Conservation (phyloP, 345 rosid species). For the Aquilaria yunnanensis region DNA sequence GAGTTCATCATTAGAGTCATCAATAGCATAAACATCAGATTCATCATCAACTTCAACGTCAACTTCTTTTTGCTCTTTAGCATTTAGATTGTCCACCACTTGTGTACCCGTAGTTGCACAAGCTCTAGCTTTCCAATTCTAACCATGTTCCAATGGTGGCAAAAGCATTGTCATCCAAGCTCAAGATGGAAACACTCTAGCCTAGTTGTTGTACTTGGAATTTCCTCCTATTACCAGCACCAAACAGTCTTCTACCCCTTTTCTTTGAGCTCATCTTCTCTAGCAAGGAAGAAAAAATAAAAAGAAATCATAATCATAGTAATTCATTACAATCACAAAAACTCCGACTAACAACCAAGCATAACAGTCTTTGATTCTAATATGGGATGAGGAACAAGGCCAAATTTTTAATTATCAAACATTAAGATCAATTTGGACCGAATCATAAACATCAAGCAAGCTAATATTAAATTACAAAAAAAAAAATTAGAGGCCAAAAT, state of each 20-base stretch:
- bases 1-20: constrained; percentile 77
- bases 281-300: too few species aligned
- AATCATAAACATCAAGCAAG: too few species aligned
- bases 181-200: constrained; percentile 37
- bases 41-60: constrained; percentile 42
- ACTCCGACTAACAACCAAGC: too few species aligned
- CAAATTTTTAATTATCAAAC: too few species aligned
- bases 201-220: constrained; percentile 34
- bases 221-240: constrained; percentile 18
- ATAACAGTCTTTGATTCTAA: too few species aligned
- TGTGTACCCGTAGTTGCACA: constrained; percentile 34
- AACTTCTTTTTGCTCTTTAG: constrained; percentile 14
- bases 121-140: constrained; percentile 76
- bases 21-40: constrained; percentile 34
- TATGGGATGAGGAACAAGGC: too few species aligned
- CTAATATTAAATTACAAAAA: too few species aligned
- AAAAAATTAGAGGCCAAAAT: too few species aligned
- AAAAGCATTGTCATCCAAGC: constrained; percentile 36
- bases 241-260: constrained; percentile 25
- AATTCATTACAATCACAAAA: too few species aligned
- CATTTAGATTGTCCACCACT: constrained; percentile 13
- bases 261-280: constrained; percentile 53
- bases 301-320: too few species aligned
- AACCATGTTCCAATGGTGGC: constrained; percentile 75
- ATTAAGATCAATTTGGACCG: too few species aligned